Base-by-base conservation (phyloP, 305 asterid genomes). In the Rubia tinctorum region DNA sequence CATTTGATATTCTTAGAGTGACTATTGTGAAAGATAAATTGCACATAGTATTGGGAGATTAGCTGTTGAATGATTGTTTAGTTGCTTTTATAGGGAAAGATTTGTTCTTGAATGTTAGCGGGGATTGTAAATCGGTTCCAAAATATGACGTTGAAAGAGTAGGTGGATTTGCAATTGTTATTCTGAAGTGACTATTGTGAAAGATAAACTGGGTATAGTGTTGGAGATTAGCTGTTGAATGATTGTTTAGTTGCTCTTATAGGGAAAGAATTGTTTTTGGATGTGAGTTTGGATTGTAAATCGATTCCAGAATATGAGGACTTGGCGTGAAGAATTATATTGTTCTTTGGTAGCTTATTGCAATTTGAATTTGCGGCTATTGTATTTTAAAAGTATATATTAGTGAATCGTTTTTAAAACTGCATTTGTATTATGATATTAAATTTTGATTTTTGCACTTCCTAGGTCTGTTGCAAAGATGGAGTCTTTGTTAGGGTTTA, bases 401-500 rank as follows among this genome's bases (percentile, higher is more conserved):
- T 30, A 30, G 34, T 30, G 34, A 30, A 30, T 30, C 34, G 34
- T 30, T 30, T 30, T 30, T 30, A 30, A 30, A 30, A 3, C 34
- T 30, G 3, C 34, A 30, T 30, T 30, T 30, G 34, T 30, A 30
- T 30, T 30, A 30, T 30, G 34, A 30, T 30, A 30, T 30, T 15
- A 49, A 49, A 49, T 15, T 49, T 49, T 49, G 18, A 49, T 15
- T 5, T 49, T 6, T 49, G 6, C n/a, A 49, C 56, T 49, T 49
- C 56, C 18, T 49, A 13, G 18, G 56, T 49, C 20, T 5, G 2
- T 53, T 17, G 59, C 64, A 60, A 14, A 25, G 39, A 89, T 89
- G 92, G 94, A 85, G 79, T 74, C 81, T 60, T 58, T 82, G 76
- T 68, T 88, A 72, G 98, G 91, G 84, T 88, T 88, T 77, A 78